Percentiles rank a stretch among this genome's conserved stretches.
phyloP scores from a whole-genome alignment of 1,284 basidiomycete genomes.

The Heterobasidion parviporum region DNA sequence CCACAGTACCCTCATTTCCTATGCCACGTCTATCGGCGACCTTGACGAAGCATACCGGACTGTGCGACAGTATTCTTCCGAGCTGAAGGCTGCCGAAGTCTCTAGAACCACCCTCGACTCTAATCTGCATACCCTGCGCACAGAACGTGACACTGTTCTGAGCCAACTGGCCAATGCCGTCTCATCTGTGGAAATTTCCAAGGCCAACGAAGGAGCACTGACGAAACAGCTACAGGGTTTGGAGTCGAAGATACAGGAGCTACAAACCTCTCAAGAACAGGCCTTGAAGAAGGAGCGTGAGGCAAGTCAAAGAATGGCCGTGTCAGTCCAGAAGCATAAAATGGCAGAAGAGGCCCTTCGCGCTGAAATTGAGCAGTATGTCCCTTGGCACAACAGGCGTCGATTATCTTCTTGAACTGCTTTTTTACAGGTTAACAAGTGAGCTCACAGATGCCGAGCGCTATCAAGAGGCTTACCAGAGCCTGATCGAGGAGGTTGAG shows the following conservation, averaged over 20 bases:
- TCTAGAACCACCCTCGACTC: constrained; percentile 30
- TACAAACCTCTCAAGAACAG: constrained; percentile 19
- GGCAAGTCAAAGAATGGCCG: constrained; percentile 34
- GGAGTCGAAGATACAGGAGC: constrained; percentile 14
- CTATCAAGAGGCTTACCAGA: constrained; percentile 61
- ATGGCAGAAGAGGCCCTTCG: constrained; percentile 55
- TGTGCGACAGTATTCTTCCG: constrained; percentile 25
- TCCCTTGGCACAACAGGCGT: neutral
- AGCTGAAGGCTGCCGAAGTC: constrained; percentile 29
- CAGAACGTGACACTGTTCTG: constrained; percentile 24
- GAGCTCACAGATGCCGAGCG: constrained; percentile 51
- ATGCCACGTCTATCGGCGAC: constrained; percentile 19
- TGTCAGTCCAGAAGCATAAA: constrained; percentile 42
- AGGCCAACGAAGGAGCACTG: constrained; percentile 13
- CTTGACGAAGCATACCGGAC: constrained; percentile 18
- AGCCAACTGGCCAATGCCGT: constrained; percentile 19
- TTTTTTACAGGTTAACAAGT: constrained; percentile 35
- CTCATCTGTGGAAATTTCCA: constrained; percentile 19
- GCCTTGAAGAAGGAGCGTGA: constrained; percentile 43
- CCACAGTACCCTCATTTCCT: constrained; percentile 23
- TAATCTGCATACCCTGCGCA: constrained; percentile 29
- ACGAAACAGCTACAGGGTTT: constrained; percentile 18
- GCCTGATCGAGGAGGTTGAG: constrained; percentile 53
- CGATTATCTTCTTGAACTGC: constrained; percentile 4
- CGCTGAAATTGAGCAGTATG: constrained; percentile 56